These are phyloP conservation scores for Trichoderma endophyticum DNA, from an alignment of 2,329 filamentous ascomycete species.

Conservation along the genomic window DNA sequence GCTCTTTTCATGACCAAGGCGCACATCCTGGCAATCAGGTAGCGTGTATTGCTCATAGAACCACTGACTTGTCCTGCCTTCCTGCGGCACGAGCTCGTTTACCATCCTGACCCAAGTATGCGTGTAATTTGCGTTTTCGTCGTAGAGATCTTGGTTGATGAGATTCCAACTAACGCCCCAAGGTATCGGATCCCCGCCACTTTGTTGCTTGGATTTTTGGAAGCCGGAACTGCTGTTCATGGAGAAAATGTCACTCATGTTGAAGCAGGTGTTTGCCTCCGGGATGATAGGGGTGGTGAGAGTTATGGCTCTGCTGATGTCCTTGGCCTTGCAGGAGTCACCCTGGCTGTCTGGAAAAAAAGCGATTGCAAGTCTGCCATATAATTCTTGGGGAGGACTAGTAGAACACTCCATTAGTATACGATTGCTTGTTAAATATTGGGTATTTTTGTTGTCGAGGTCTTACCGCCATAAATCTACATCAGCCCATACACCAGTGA, in stretches of 20 bases:
- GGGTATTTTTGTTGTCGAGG: not conserved
- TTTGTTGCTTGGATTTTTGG: not conserved
- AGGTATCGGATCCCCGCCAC: not conserved
- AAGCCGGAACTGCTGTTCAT: conserved; percentile 21
- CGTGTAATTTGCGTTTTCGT: not conserved
- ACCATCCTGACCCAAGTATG: not conserved
- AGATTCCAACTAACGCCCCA: not conserved
- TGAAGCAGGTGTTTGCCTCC: conserved; percentile 23
- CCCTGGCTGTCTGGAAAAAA: not conserved
- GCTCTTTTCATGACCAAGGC: not conserved
- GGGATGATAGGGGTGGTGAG: conserved; percentile 21
- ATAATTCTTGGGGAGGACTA: not conserved
- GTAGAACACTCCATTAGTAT: not conserved
- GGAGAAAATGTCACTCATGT: conserved; percentile 24
- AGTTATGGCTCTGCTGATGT: conserved; percentile 18
- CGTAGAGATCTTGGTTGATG: not conserved
- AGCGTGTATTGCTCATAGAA: not conserved
- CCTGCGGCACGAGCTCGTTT: not conserved
- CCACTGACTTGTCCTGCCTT: not conserved
- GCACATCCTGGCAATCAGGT: not conserved
- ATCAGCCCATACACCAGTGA: not conserved
- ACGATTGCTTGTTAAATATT: not conserved
- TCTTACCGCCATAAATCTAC: not conserved
- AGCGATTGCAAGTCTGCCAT: not conserved
- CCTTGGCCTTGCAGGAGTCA: conserved; percentile 19